phyloP scores from a whole-genome alignment of 768 basidiomycete species.

The Mycena rebaudengoi region DNA sequence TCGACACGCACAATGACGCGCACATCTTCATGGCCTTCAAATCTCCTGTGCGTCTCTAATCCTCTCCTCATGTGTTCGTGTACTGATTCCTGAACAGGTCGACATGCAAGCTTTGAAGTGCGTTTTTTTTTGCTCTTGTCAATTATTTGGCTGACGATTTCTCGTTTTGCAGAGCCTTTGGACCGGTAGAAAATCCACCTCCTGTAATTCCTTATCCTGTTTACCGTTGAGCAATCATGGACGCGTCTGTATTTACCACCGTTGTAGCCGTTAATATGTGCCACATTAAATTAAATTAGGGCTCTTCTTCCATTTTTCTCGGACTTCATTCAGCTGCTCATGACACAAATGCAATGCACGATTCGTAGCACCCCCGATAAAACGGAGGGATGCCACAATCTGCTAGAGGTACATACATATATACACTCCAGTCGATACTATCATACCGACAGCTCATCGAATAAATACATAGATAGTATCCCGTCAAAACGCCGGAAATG shows the following conservation, averaged over 20 bases:
- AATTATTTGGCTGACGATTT: conserved; percentile 11
- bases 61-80: neutral
- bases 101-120: conserved; percentile 81
- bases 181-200: conserved; percentile 66
- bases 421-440: too few relatives aligned
- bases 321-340: too few relatives aligned
- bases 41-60: conserved; percentile 60
- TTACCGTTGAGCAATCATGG: conserved; percentile 56
- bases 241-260: conserved; percentile 8
- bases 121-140: conserved; percentile 28
- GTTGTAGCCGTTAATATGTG: too few relatives aligned
- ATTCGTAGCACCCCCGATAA: too few relatives aligned
- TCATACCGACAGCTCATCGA: too few relatives aligned
- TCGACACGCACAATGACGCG: conserved; percentile 83
- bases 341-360: too few relatives aligned
- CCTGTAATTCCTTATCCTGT: conserved; percentile 73
- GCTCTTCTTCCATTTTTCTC: too few relatives aligned
- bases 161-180: conserved; percentile 51
- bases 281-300: neutral
- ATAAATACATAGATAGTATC: too few relatives aligned
- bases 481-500: conserved; percentile 46
- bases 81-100: conserved; percentile 50
- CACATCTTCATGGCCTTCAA: conserved; percentile 93
- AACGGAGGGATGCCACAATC: too few relatives aligned
- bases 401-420: too few relatives aligned